These are phyloP conservation scores for Aspergillus versicolor DNA, from an alignment of 2,329 filamentous ascomycete species.

Conservation along the genomic window DNA sequence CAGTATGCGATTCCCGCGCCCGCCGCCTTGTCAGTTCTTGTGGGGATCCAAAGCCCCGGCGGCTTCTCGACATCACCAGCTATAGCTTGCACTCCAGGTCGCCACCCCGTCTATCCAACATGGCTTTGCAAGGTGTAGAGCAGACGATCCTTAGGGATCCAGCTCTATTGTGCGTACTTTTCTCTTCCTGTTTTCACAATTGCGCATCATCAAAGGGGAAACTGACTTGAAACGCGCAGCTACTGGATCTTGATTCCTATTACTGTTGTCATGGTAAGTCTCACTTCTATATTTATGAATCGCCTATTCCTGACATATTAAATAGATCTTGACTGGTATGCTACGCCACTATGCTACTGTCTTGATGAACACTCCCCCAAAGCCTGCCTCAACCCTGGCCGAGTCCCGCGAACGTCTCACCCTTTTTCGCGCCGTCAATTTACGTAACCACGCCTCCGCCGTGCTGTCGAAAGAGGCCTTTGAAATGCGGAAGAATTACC, in stretches of 20 bases:
- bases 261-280: slow-evolving; percentile 84
- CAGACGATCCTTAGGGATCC: slow-evolving; percentile 99
- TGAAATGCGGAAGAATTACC: slow-evolving; percentile 72
- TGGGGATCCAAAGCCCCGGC: slow-evolving; percentile 9
- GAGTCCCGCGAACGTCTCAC: slow-evolving; percentile 76
- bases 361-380: slow-evolving; percentile 82
- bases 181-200: background rate
- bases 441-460: slow-evolving; percentile 79
- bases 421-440: slow-evolving; percentile 77
- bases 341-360: slow-evolving; percentile 94
- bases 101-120: slow-evolving; percentile 42
- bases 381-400: slow-evolving; percentile 65
- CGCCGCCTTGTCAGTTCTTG: slow-evolving; percentile 17
- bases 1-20: slow-evolving; percentile 7
- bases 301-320: background rate
- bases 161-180: slow-evolving; percentile 78
- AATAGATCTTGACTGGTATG: slow-evolving; percentile 82
- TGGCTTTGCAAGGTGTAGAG: slow-evolving; percentile 76
- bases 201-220: background rate
- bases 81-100: background rate
- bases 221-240: slow-evolving; percentile 49
- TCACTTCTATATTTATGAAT: background rate
- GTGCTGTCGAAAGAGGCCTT: slow-evolving; percentile 78
- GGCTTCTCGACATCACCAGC: background rate
- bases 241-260: slow-evolving; percentile 99